A percentile compares a stretch with the other conserved stretches of the same genome.
Evolutionary conservation across 2,329 filamentous ascomycete species (phyloP).

Genomic region (Botrytis pseudocinerea): DNA sequence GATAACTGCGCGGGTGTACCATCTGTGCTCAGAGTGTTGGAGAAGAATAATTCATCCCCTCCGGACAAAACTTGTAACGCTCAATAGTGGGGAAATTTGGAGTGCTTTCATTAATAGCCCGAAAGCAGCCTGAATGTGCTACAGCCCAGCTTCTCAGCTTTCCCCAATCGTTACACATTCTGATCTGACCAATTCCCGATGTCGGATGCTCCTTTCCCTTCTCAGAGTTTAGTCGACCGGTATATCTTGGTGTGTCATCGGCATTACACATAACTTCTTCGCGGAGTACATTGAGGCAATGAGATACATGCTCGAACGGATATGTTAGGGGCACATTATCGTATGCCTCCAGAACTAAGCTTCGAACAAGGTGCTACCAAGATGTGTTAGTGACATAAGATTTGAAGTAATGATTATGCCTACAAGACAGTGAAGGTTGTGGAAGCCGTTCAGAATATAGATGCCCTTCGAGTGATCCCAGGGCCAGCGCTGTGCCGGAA

Average conservation of each 20-base stretch:
- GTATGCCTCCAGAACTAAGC: neutral
- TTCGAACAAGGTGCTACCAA: conserved; percentile 1
- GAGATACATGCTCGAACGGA: conserved; percentile 3
- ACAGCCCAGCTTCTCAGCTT: conserved; percentile 10
- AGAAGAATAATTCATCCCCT: conserved; percentile 1
- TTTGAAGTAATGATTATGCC: neutral
- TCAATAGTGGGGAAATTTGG: conserved; percentile 1
- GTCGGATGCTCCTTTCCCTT: conserved; percentile 12
- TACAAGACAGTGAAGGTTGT: conserved; percentile 21
- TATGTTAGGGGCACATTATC: neutral
- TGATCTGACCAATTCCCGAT: conserved; percentile 8
- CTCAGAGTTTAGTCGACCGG: neutral
- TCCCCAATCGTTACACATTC: conserved; percentile 20
- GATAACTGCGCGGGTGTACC: neutral
- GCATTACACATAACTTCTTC: conserved; percentile 25
- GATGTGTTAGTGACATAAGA: neutral
- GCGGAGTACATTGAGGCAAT: conserved; percentile 22
- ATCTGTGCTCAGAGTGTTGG: neutral
- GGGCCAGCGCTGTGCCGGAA: conserved; percentile 13
- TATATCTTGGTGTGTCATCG: conserved; percentile 20
- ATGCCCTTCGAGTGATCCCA: conserved; percentile 18
- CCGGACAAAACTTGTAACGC: neutral
- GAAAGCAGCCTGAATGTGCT: conserved; percentile 10
- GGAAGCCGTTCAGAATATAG: conserved; percentile 16
- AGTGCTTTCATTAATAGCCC: conserved; percentile 7